phyloP scores from a whole-genome alignment of 2,329 filamentous ascomycete genomes.

The Botrytis galanthina region DNA sequence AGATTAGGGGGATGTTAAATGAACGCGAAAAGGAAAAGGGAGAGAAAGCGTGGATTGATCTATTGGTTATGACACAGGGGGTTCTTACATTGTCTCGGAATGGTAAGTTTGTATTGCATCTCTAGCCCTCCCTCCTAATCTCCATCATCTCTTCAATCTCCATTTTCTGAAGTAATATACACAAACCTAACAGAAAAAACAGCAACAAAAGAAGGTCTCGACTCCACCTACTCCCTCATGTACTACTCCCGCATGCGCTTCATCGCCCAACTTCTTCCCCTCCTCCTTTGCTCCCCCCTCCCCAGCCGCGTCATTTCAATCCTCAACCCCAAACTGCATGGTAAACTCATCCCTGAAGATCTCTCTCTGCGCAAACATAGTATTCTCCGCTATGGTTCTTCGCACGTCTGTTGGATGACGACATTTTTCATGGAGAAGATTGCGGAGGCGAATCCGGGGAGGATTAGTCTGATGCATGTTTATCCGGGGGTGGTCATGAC shows the following conservation, averaged over 20 bases:
- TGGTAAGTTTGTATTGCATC: not conserved
- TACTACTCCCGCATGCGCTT: not conserved
- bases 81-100: not conserved
- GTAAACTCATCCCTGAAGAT: not conserved
- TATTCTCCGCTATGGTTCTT: not conserved
- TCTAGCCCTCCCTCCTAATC: too few relatives aligned
- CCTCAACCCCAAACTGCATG: not conserved
- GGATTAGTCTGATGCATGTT: not conserved
- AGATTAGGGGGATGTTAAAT: not conserved
- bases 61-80: not conserved
- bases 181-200: too few relatives aligned
- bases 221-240: not conserved
- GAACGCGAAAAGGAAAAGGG: not conserved
- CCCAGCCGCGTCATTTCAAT: not conserved
- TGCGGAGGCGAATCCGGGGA: not conserved
- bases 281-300: not conserved
- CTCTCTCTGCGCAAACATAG: not conserved
- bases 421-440: not conserved
- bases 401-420: not conserved
- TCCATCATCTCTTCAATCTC: too few relatives aligned
- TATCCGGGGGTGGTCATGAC: not conserved
- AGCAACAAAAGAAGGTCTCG: not conserved
- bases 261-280: not conserved
- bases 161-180: too few relatives aligned
- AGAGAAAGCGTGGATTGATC: not conserved